These are phyloP conservation scores for Saccharomycopsis oosterbeekiorum DNA, from an alignment of 805 yeast species.

Conservation along the genomic window DNA sequence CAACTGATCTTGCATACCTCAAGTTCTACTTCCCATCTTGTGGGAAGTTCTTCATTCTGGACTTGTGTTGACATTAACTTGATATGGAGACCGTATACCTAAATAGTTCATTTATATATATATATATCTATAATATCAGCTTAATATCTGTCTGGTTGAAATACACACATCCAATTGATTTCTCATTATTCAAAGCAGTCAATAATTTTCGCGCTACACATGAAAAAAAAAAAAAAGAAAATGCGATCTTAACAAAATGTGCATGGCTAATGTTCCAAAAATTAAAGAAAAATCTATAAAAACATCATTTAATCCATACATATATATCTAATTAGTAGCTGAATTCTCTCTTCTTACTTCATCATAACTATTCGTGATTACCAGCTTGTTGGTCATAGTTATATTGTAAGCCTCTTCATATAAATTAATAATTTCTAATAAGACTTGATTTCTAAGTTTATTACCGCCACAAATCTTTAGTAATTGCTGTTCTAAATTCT, in stretches of 20 bases:
- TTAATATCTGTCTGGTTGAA: no score
- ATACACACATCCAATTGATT: no score
- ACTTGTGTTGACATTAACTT: neutral
- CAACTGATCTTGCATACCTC: constrained; percentile 31
- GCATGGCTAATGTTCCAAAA: no score
- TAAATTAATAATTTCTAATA: constrained; percentile 41
- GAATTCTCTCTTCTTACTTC: constrained; percentile 11
- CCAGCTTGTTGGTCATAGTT: constrained; percentile 33
- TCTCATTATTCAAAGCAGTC: no score
- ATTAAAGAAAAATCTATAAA: neutral
- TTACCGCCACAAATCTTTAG: constrained; percentile 60
- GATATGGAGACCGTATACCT: no score
- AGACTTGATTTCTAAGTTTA: constrained; percentile 41
- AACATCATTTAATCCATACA: neutral
- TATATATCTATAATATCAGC: no score
- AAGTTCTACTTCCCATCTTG: constrained; percentile 72
- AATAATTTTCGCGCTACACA: no score
- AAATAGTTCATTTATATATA: no score
- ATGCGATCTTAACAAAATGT: no score
- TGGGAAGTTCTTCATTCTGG: constrained; percentile 33
- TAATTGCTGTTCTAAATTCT: constrained; percentile 60
- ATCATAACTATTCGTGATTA: constrained; percentile 29
- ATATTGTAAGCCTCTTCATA: constrained; percentile 53
- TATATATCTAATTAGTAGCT: constrained; percentile 44
- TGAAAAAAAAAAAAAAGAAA: no score